Evolutionary conservation across 2,329 filamentous ascomycete genomes (phyloP).

Genomic region (Paecilomyces variotii): DNA sequence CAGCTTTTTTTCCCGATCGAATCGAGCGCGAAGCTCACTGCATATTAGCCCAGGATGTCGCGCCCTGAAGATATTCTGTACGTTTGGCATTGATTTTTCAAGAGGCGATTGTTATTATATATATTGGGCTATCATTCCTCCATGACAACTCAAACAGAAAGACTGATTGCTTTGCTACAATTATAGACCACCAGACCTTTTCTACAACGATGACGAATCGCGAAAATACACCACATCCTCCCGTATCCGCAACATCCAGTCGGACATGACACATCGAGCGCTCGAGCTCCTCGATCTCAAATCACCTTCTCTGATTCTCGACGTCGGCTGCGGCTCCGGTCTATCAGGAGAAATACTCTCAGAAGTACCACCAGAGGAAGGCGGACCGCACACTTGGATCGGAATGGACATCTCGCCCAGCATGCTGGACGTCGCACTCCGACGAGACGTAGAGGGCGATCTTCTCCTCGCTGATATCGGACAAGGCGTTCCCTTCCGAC

Average conservation of each 20-base stretch:
- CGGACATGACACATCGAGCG: slow-evolving; percentile 86
- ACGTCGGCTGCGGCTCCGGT: slow-evolving; percentile 92
- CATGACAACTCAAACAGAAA: not conserved
- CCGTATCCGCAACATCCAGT: slow-evolving; percentile 91
- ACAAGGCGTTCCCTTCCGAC: slow-evolving; percentile 87
- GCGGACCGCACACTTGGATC: slow-evolving; percentile 89
- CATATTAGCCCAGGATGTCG: slow-evolving; percentile 60
- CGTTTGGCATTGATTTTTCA: slow-evolving; percentile 17
- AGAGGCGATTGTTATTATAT: no score
- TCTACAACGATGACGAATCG: slow-evolving; percentile 93
- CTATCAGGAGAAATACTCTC: slow-evolving; percentile 91
- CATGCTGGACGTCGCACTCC: slow-evolving; percentile 95
- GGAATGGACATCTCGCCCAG: slow-evolving; percentile 90
- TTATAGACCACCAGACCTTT: slow-evolving; percentile 79
- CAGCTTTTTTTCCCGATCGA: not conserved
- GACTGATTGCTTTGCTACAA: slow-evolving; percentile 14
- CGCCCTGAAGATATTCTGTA: slow-evolving; percentile 93
- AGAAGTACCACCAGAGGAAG: slow-evolving; percentile 57
- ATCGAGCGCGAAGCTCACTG: not conserved
- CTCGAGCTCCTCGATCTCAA: slow-evolving; percentile 81
- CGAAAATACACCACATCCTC: slow-evolving; percentile 96
- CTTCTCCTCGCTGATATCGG: slow-evolving; percentile 92
- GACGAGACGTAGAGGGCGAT: slow-evolving; percentile 87
- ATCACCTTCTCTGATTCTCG: slow-evolving; percentile 78
- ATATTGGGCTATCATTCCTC: no score